These are phyloP conservation scores for Rhizopogon roseolus DNA, from an alignment of 768 basidiomycete species.

Conservation along the genomic window DNA sequence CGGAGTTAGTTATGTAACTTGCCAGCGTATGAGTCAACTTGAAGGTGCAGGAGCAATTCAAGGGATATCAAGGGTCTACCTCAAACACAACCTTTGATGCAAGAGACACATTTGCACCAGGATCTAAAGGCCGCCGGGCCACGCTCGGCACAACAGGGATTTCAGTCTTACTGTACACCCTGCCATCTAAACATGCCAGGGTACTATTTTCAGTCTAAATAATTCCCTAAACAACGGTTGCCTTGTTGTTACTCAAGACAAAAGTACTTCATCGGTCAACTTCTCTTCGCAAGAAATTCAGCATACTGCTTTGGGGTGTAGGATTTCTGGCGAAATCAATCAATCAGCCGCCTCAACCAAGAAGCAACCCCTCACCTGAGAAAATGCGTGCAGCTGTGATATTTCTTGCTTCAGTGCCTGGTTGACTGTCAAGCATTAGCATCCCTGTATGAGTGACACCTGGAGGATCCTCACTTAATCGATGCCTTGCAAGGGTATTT, in stretches of 20 bases:
- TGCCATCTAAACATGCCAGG: neutral
- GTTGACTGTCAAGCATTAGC: constrained; percentile 49
- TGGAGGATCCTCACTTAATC: constrained; percentile 45
- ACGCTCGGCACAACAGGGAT: neutral
- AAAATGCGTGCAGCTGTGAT: constrained; percentile 81
- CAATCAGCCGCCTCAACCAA: neutral
- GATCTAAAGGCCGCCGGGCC: neutral
- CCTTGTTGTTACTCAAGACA: neutral
- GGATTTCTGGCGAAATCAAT: constrained; percentile 50
- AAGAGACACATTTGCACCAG: neutral
- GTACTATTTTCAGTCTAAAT: neutral
- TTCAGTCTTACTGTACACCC: neutral
- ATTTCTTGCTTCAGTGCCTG: constrained; percentile 71
- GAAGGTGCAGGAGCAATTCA: too few species aligned
- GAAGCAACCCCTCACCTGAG: constrained; percentile 51
- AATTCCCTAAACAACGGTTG: neutral
- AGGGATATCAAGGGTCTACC: neutral
- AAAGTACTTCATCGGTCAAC: constrained; percentile 5
- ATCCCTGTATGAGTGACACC: constrained; percentile 4
- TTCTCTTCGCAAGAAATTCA: constrained; percentile 34
- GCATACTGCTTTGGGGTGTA: constrained; percentile 68
- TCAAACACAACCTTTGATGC: too few species aligned
- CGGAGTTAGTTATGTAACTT: too few species aligned
- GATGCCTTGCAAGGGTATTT: constrained; percentile 71
- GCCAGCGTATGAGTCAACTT: too few species aligned